Base-by-base conservation (phyloP, 108 stramenopile species). In the Licmophora abbreviata region DNA sequence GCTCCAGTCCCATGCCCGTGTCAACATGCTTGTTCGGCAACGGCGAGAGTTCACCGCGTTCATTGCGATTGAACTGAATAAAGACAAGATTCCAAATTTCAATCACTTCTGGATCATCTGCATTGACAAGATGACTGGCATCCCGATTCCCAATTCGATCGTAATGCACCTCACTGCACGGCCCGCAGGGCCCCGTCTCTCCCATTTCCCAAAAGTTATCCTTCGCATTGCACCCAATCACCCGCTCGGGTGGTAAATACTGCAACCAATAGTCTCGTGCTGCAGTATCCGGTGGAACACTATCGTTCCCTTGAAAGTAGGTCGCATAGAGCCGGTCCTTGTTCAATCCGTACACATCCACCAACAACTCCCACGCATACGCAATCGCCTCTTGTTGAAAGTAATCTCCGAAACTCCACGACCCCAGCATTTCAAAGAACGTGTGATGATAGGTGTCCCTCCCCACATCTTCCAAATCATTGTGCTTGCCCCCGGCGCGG, bases 131-230 rank as follows among this genome's bases (percentile, higher is more conserved):
- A 17, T 59, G 29, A 4, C 88, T 51, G 22, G 95, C 98, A 56
- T 95, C 82, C 28, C 96, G 76, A 37, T 76, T 73, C 17, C 95
- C 95, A 55, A 95, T 89, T 30, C 95, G 79, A 60, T 98, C 97
- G 67, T 89, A 98, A 66, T 98, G 97, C 59, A 98, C 79, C 69
- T 97, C 95, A 51, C 85, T 78, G 79, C 97, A 98, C 22, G 97
- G 95, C 24, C 97, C 97, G 56, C 97, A 96, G 20, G 97, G 97
- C 6, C 95, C 95, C 10, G 87, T 92, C 38, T 94, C 93, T 29
- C 97, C 95, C 95, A 96, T 92, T 79, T 46, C 98, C 98, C 98
- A 99, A 76, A 99, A 99, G 72, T 99, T 99, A 62, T 99, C 93
- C 54, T 56, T 70, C 36, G 86, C 88, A 64, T 63, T 68, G 50